Percentiles rank a stretch among this genome's conserved stretches.
Conservation (phyloP, 2,329 filamentous ascomycete species). For the Chaetomium sp. region DNA sequence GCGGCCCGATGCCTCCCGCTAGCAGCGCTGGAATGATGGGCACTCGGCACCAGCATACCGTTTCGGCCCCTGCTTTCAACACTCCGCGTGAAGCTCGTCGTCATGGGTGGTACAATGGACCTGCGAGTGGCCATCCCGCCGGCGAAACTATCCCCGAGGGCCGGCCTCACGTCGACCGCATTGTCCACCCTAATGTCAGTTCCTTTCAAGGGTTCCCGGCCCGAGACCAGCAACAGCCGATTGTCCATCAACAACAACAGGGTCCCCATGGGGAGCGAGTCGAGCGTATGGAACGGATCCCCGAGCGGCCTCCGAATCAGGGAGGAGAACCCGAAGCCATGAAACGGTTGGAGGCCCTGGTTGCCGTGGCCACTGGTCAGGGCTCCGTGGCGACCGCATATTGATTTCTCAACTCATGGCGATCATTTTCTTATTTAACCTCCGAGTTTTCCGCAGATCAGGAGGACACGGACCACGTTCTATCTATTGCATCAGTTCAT, state of each 20-base stretch:
- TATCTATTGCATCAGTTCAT: too few relatives aligned
- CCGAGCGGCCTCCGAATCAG: slow-evolving; percentile 24
- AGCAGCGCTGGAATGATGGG: slow-evolving; percentile 7
- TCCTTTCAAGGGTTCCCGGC: slow-evolving; percentile 46
- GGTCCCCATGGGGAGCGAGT: slow-evolving; percentile 9
- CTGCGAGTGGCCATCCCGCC: slow-evolving; percentile 30
- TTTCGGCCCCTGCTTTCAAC: slow-evolving; percentile 50
- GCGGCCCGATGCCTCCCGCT: slow-evolving; percentile 5
- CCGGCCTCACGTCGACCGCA: slow-evolving; percentile 44
- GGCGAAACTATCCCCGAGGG: slow-evolving; percentile 34
- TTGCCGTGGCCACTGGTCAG: slow-evolving; percentile 59
- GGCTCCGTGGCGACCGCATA: slow-evolving; percentile 28
- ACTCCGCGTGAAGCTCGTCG: slow-evolving; percentile 56
- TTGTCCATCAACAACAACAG: slow-evolving; percentile 24
- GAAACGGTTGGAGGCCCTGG: slow-evolving; percentile 53
- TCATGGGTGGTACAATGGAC: slow-evolving; percentile 65
- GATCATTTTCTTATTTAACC: neutral
- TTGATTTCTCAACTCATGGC: slow-evolving; percentile 11
- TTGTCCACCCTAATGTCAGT: slow-evolving; percentile 51
- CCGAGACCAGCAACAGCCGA: slow-evolving; percentile 26
- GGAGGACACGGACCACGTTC: too few relatives aligned
- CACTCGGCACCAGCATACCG: slow-evolving; percentile 48
- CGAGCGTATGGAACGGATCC: slow-evolving; percentile 20
- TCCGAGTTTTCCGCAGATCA: too few relatives aligned
- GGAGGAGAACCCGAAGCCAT: slow-evolving; percentile 38